Evolutionary conservation across 108 stramenopile genomes (phyloP), one percentile per base, ranked within the genome.

Genomic region (Nannochloropsis gaditana): DNA sequence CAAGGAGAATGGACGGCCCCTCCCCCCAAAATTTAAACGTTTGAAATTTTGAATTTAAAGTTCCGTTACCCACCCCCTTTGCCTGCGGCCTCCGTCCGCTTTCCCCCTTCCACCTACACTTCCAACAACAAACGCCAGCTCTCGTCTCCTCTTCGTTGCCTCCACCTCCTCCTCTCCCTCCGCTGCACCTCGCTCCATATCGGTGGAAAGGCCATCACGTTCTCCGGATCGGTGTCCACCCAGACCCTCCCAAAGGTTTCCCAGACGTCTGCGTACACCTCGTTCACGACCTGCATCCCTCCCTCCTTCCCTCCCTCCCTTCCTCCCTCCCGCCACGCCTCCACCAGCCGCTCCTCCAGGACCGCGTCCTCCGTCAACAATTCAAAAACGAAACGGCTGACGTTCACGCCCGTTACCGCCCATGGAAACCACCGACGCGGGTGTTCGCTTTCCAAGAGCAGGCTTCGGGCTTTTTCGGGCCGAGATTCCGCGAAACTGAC

Each of bases 271-370:
- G 19, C 15, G n/a, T 73, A 73, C 8, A 73, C 59, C 59, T 73
- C 59, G n/a, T 73, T 73, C 59, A 73, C 59, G 2, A 73, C 59
- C 59, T 73, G 15, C 59, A 73, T 73, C 59, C 59, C 59, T 73
- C 59, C 59, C 59, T 8, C 59, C 59, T 6, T 73, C 6, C 59
- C 59, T 73, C 59, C 59, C 59, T 73, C n/a, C 59, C 59, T 73
- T 2, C 59, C 6, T 73, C 59, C n/a, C 59, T 5, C 59, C 59
- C n/a, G 19, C 59, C 59, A n/a, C 59, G 15, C 59, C 59, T 73
- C 59, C 5, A 73, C 59, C 59, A 73, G n/a, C 59, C 59, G 15
- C 59, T n/a, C 59, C 19, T 73, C 59, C 59, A 73, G n/a, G 19
- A n/a, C 59, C 59, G 19, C n/a, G 5, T 73, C 59, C 4, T 73